Evolutionary conservation across 73 alveolate genomes (phyloP).

Genomic region (Stentor roeselii): DNA sequence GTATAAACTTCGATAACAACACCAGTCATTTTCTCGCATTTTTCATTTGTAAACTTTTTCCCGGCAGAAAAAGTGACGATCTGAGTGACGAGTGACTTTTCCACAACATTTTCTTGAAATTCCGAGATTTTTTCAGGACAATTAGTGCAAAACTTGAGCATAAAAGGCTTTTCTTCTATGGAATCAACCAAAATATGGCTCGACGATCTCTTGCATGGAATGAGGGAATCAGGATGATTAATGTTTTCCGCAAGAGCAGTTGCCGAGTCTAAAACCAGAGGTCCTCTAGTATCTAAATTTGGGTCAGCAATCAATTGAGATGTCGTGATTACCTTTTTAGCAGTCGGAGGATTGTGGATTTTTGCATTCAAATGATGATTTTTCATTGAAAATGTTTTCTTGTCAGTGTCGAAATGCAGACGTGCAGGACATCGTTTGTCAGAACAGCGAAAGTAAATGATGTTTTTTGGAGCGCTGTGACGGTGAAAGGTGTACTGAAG

Average conservation of each 20-base stretch:
- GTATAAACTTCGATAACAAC: conserved; percentile 11
- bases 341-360: background rate
- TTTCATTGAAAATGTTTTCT: background rate
- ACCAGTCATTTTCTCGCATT: background rate
- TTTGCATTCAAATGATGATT: background rate
- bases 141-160: background rate
- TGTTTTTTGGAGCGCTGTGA: conserved; percentile 18
- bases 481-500: conserved; percentile 14
- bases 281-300: background rate
- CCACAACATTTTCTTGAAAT: background rate
- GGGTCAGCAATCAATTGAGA: background rate
- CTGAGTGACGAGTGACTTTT: background rate
- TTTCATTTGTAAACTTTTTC: background rate
- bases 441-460: conserved; percentile 11
- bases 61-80: background rate
- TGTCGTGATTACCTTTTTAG: background rate
- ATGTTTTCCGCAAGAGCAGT: background rate
- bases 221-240: background rate
- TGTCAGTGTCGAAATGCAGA: background rate
- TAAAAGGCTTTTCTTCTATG: background rate
- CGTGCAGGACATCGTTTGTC: conserved; percentile 10
- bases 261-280: background rate
- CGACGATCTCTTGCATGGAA: background rate
- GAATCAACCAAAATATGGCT: background rate
- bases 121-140: background rate